Evolutionary conservation across 345 rosid species (phyloP), one percentile per base, ranked within the genome.

Genomic region (Conringia planisiliqua): DNA sequence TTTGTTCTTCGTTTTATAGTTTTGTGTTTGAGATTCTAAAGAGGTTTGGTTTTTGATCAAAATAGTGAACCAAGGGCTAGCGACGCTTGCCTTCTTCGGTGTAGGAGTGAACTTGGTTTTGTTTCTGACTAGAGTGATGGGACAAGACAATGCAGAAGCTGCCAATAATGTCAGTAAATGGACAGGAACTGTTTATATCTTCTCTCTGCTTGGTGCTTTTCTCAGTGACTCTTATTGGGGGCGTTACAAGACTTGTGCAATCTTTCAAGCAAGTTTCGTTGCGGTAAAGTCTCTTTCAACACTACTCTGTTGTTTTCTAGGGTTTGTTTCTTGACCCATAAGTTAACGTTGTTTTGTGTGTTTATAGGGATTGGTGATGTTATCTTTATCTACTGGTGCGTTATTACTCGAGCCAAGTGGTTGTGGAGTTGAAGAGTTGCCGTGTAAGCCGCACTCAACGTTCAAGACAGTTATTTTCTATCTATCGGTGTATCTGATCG

Each of bases 211-310:
- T 0, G 99, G 99, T 0, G 99, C 99, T 78, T 92, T 95, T 82
- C 97, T 95, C 57, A 92, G 97, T 50, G 99, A 95, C 71, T 89
- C 99, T 58, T 95, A 89, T 72, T 95, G 99, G 99, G 99, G 99
- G 36, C 84, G 99, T 27, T 92, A 89, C 86, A 89, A 89, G 80
- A 95, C 98, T 14, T 90, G 99, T 81, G 91, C 96, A 24, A 83
- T 90, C 77, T 95, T 95, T 48, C 99, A 92, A 80, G 87, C 81
- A 78, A 82, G 93, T 83, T 90, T 95, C 63, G 98, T 90, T 80
- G 59, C 82, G 2, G 99, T 95, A 82, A 87, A 85, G 78, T n/a
- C 13, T 44, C 71, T 66, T 44, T 16, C 4, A 63, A 55, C 30
- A 33, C 50, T 35, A 26, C 59, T 40, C 33, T 50, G 38, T 54